These are phyloP conservation scores for Ballota nigra DNA, from an alignment of 257 asterid species.

Conservation along the genomic window DNA sequence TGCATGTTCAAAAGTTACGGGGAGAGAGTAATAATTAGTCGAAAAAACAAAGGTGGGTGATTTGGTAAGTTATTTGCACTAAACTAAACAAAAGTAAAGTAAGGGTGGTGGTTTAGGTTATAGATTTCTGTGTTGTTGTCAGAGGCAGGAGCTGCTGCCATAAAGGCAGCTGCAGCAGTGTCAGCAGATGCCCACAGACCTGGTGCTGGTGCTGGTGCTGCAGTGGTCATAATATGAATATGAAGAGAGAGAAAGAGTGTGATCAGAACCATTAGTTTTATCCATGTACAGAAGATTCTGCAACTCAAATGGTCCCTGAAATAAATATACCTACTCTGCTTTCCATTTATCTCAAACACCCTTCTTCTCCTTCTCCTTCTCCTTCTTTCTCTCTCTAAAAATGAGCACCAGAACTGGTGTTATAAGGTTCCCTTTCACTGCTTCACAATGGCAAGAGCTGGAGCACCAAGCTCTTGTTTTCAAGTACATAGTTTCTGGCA, in stretches of 20 bases:
- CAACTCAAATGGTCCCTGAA: conserved; percentile 79
- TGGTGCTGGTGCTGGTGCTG: conserved; percentile 32
- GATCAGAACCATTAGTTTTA: conserved; percentile 65
- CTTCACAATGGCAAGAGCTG: conserved; percentile 89
- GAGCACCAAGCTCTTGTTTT: conserved; percentile 91
- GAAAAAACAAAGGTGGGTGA: not conserved
- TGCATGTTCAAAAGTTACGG: too few relatives aligned
- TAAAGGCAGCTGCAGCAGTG: conserved; percentile 47
- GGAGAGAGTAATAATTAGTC: too few relatives aligned
- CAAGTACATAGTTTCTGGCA: conserved; percentile 84
- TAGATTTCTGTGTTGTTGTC: conserved; percentile 51
- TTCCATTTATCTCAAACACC: too few relatives aligned
- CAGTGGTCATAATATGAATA: conserved; percentile 60
- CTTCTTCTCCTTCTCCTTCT: too few relatives aligned
- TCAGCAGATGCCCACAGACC: conserved; percentile 59
- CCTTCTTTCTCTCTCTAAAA: not conserved
- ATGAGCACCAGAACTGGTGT: too few relatives aligned
- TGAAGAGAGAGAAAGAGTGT: conserved; percentile 36
- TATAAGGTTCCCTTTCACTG: conserved; percentile 78
- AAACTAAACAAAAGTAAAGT: too few relatives aligned
- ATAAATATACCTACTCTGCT: conserved; percentile 65
- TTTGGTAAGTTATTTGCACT: not conserved
- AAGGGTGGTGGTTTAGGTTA: conserved; percentile 19
- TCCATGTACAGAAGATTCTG: conserved; percentile 87
- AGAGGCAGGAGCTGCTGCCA: conserved; percentile 59